Base-by-base conservation (phyloP, 1,284 basidiomycete genomes). In the Boletus calvinii region DNA sequence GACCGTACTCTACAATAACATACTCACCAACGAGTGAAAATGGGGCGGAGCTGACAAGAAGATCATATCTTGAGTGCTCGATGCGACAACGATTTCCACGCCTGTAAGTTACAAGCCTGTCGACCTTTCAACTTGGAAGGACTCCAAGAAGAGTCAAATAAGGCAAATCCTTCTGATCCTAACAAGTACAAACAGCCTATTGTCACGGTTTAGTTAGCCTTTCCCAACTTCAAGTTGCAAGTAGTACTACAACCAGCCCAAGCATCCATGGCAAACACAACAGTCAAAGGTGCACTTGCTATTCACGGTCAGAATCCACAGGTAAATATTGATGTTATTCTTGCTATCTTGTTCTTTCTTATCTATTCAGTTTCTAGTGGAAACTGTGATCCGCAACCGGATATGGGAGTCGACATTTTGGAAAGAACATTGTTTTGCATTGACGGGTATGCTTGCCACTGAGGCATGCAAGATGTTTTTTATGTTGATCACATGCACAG, bases 291-390 rank as follows among this genome's bases (percentile, higher is more conserved):
- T 22, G 92, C 93, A 26, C 74, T 80, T 39, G 81, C 88, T 29
- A 90, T 99, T 60, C 96, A 98, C 67, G 96, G 97, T 43, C 91
- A 94, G 62, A 96, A 95, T 72, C 89, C 90, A n/a, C 90, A 92
- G 77, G 90, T 90, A 63, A 48, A 64, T 54, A 20, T 50, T 41
- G 20, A 15, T 5, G n/a, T n/a, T 32, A 45, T 42, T 32, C 12
- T 15, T 10, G 13, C 17, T 17, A 18, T 52, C 50, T 48, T 56
- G 48, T 40, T 26, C 7, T 31, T 49, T 56, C 51, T 72, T 68
- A 77, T 69, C 59, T 58, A 39, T 58, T 46, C 66, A 98, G 92
- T 94, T 87, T 72, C 77, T 99, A 67, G 90, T 99, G 43, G 97
- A 99, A 77, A 97, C 94, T 50, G 90, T 98, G 57, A 94, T 99